Percentiles rank a stretch among this genome's conserved stretches.
Evolutionary conservation across 495 filamentous ascomycete genomes (phyloP).

Genomic region (Annulohypoxylon nitens): DNA sequence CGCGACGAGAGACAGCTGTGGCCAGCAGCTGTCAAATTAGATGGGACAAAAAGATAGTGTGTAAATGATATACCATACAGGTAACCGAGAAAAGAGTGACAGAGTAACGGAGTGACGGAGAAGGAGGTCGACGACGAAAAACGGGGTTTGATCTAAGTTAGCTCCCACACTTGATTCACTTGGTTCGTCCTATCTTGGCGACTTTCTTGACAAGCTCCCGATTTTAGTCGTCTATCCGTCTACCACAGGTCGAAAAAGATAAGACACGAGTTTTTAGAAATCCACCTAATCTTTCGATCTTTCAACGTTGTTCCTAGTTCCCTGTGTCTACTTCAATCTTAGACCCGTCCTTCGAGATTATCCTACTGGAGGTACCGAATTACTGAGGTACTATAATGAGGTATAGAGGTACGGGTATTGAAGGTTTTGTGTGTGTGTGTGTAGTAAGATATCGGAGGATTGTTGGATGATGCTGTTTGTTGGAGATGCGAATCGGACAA

Average conservation of each 20-base stretch:
- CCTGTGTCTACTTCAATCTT: neutral
- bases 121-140: conserved; percentile 20
- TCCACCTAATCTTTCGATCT: conserved; percentile 6
- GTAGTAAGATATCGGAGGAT: neutral
- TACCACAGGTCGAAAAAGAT: conserved; percentile 30
- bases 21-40: conserved; percentile 39
- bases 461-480: neutral
- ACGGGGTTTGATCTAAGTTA: conserved; percentile 31
- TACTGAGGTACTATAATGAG: no score
- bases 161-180: conserved; percentile 21
- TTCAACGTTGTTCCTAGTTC: conserved; percentile 12
- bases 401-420: no score
- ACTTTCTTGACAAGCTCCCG: conserved; percentile 16
- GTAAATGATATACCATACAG: neutral
- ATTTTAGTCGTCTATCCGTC: conserved; percentile 33
- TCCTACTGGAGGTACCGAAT: no score
- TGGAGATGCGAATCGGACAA: conserved; percentile 9
- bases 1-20: conserved; percentile 32
- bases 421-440: no score
- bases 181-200: conserved; percentile 21
- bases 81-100: conserved; percentile 27
- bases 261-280: conserved; percentile 7
- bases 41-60: conserved; percentile 25
- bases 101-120: conserved; percentile 13
- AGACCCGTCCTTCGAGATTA: neutral